Evolutionary conservation across 129 eudicot genomes (phyloP), one percentile per base, ranked within the genome.

Genomic region (Lactuca saligna): DNA sequence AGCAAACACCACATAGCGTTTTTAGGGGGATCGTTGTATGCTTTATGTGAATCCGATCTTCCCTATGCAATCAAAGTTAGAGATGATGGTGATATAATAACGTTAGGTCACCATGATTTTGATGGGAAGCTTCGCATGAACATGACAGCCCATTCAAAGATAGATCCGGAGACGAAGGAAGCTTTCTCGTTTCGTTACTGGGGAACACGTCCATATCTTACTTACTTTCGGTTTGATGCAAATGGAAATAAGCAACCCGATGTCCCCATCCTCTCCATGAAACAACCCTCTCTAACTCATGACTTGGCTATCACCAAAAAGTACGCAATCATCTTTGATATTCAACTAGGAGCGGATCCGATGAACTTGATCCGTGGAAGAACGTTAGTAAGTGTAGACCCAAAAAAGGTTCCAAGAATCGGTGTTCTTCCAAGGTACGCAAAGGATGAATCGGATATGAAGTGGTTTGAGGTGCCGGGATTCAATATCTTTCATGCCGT

Each of bases 381-480:
- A 37, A 35, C 68, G 6, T 67, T 72, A 7, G 54, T 76, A 16
- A 61, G 69, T 29, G 55, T 50, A 25, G 56, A 67, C 73, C 41
- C 33, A 7, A 17, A 8, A 11, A 68, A 60, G 33, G 57, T 68
- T 14, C 66, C 80, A 0, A 16, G 80, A 49, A 49, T 76, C 17
- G 80, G 80, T 34, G 68, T 76, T 41, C 34, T 76, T 31, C 80
- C 75, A 0, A 29, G 80, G 42, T 68, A 68, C 32, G 80, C 80
- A 2, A 68, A 35, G 5, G 75, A 76, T 8, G 80, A 76, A 54
- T 67, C 54, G 25, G 69, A 68, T 8, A 76, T 76, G 29, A 25
- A 53, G 68, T 76, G 80, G 80, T 76, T 76, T 53, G 80, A 67
- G n/a, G 80, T 60, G 25, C 68, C 80, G 3, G 80, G 74, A 38